Evolutionary conservation across 2,329 filamentous ascomycete species (phyloP).

Genomic region (Tolypocladium amazonense): DNA sequence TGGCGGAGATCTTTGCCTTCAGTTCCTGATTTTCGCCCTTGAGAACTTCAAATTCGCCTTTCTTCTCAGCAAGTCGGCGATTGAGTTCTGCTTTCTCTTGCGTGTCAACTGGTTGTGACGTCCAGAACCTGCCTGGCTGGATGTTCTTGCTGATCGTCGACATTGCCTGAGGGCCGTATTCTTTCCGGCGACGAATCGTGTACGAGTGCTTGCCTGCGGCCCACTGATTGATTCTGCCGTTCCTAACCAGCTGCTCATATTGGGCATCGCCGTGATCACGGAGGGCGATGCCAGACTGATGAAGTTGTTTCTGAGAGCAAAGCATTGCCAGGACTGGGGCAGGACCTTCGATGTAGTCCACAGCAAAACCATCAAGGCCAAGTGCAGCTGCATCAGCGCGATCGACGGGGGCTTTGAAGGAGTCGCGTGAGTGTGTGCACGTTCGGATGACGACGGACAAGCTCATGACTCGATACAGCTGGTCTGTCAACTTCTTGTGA

Average conservation of each 20-base stretch:
- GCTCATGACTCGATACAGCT: conserved; percentile 51
- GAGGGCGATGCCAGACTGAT: conserved; percentile 56
- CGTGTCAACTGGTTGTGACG: conserved; percentile 62
- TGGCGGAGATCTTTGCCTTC: conserved; percentile 25
- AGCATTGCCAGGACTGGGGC: conserved; percentile 80
- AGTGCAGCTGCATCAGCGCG: conserved; percentile 40
- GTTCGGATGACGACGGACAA: conserved; percentile 66
- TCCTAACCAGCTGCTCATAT: conserved; percentile 52
- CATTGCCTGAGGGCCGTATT: conserved; percentile 67
- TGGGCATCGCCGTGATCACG: conserved; percentile 55
- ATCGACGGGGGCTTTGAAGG: conserved; percentile 45
- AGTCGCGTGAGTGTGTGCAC: conserved; percentile 39
- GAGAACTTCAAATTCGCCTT: conserved; percentile 22
- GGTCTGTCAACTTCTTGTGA: conserved; percentile 58
- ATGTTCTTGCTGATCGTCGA: conserved; percentile 59
- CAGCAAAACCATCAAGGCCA: conserved; percentile 71
- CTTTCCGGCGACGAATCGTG: conserved; percentile 57
- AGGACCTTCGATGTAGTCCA: conserved; percentile 72
- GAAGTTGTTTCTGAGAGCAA: conserved; percentile 60
- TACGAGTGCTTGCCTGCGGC: conserved; percentile 57
- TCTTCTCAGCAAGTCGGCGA: conserved; percentile 34
- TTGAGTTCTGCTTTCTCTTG: conserved; percentile 53
- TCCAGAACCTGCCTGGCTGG: conserved; percentile 57
- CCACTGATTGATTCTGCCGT: conserved; percentile 53
- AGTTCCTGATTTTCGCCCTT: conserved; percentile 21